These are phyloP conservation scores for Suillus variegatus DNA, from an alignment of 768 basidiomycete genomes.

Conservation along the genomic window DNA sequence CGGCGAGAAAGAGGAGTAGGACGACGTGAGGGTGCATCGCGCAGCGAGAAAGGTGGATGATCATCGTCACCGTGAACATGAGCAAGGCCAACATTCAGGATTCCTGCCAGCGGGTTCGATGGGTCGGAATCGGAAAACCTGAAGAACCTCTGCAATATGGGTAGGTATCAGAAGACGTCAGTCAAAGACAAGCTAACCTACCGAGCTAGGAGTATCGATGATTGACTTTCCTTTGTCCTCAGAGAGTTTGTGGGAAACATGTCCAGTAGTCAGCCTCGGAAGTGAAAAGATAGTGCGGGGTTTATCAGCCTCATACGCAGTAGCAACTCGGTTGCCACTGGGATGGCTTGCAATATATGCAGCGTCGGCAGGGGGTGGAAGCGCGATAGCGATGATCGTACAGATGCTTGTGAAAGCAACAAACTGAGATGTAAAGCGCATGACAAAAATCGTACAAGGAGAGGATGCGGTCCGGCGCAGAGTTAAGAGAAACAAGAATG, in stretches of 20 bases:
- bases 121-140: background rate
- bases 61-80: background rate
- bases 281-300: background rate
- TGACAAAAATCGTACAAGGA: slow-evolving; percentile 28
- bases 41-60: background rate
- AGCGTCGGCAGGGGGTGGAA: slow-evolving; percentile 39
- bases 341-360: slow-evolving; percentile 35
- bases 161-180: background rate
- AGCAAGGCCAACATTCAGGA: background rate
- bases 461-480: slow-evolving; percentile 18
- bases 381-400: slow-evolving; percentile 44
- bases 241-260: background rate
- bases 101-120: background rate
- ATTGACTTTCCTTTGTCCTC: background rate
- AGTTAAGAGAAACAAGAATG: background rate
- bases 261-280: background rate
- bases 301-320: background rate
- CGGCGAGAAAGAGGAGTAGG: slow-evolving; percentile 15
- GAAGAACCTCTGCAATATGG: background rate
- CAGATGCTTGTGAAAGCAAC: slow-evolving; percentile 47
- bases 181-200: background rate
- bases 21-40: background rate
- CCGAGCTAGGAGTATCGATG: background rate
- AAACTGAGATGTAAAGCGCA: slow-evolving; percentile 56
- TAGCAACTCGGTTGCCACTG: slow-evolving; percentile 6